Evolutionary conservation across 495 filamentous ascomycete genomes (phyloP).

Genomic region (Penicillium roqueforti): DNA sequence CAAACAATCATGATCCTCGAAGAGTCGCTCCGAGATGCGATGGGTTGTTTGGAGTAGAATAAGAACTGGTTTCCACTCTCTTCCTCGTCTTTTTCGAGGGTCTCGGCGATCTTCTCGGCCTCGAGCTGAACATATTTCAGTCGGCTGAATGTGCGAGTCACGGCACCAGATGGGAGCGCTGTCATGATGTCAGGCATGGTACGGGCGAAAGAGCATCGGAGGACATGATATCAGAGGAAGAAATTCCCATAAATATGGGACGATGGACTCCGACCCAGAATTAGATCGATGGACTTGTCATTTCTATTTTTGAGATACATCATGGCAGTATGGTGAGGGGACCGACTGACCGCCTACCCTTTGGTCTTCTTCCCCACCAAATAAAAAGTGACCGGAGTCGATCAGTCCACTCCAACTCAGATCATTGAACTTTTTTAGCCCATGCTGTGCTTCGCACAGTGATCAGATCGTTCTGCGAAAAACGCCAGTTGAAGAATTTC

Average conservation of each 20-base stretch:
- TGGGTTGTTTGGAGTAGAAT: not conserved
- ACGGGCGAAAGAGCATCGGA: no score
- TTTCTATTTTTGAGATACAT: no score
- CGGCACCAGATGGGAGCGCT: no score
- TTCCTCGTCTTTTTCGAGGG: not conserved
- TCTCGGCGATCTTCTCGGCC: not conserved
- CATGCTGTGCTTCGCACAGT: slow-evolving; percentile 34
- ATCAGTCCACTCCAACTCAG: slow-evolving; percentile 4
- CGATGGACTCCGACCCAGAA: no score
- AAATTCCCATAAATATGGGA: no score
- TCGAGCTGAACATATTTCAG: no score
- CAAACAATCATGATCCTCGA: no score
- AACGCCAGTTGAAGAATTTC: not conserved
- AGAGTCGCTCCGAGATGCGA: not conserved
- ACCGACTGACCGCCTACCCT: slow-evolving; percentile 25
- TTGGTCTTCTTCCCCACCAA: slow-evolving; percentile 27
- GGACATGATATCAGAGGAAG: no score
- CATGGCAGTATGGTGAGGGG: slow-evolving; percentile 8
- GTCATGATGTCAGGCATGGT: no score
- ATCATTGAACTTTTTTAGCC: slow-evolving; percentile 1
- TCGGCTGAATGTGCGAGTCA: no score
- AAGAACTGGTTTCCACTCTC: not conserved
- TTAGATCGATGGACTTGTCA: no score
- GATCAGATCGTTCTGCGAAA: slow-evolving; percentile 9
- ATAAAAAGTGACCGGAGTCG: slow-evolving; percentile 14